phyloP scores from a whole-genome alignment of 306 rosid species.

The Ochetophila trinervis region DNA sequence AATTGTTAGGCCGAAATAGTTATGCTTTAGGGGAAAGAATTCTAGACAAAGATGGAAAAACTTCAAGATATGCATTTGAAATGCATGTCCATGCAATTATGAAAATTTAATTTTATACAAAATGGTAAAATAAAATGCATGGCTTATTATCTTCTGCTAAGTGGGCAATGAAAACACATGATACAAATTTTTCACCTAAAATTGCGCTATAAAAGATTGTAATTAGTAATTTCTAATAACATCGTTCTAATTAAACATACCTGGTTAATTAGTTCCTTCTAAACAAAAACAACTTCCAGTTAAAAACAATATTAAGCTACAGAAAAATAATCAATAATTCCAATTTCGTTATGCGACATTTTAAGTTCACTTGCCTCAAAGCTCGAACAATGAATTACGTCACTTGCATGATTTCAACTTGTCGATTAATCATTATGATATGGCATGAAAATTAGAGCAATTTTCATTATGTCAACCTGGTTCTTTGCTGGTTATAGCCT shows the following conservation, averaged over 20 bases:
- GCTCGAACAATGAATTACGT: too few relatives aligned
- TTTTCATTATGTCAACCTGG: neutral
- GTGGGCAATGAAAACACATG: neutral
- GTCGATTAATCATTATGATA: neutral
- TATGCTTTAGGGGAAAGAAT: too few relatives aligned
- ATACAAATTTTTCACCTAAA: too few relatives aligned
- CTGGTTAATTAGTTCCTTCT: neutral
- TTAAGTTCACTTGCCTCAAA: neutral
- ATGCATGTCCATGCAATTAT: neutral
- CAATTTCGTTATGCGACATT: neutral
- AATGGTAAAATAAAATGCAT: neutral
- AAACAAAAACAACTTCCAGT: neutral
- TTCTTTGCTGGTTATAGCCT: too few relatives aligned
- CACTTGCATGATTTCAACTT: neutral
- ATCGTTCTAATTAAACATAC: neutral
- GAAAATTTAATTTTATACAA: neutral
- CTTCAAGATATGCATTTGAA: conserved; percentile 1
- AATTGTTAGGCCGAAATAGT: too few relatives aligned
- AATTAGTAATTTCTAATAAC: neutral
- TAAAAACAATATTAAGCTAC: neutral
- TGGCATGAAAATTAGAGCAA: neutral
- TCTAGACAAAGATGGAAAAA: neutral
- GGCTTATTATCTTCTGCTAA: neutral
- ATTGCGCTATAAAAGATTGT: too few relatives aligned
- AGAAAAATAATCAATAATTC: neutral